These are phyloP conservation scores for Orbilia blumenaviensis DNA, from an alignment of 2,329 filamentous ascomycete species.

Conservation along the genomic window DNA sequence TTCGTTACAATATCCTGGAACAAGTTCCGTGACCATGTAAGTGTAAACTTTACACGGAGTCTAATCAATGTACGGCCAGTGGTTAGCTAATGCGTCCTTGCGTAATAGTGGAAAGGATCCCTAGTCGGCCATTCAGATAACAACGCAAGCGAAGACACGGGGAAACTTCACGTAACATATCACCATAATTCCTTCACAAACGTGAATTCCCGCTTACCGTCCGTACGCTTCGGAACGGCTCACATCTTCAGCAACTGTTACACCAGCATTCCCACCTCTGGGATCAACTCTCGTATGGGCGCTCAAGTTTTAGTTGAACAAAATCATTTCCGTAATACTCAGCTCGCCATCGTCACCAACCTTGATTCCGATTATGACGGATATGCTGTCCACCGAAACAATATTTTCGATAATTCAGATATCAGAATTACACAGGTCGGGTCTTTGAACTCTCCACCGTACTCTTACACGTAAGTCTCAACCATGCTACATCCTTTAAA, in stretches of 20 bases:
- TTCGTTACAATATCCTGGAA: constrained; percentile 65
- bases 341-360: constrained; percentile 61
- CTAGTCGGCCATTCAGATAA: constrained; percentile 70
- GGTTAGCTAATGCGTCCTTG: not conserved
- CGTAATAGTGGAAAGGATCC: constrained; percentile 67
- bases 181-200: constrained; percentile 73
- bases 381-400: constrained; percentile 63
- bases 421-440: constrained; percentile 60
- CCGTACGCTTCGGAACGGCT: constrained; percentile 72
- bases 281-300: constrained; percentile 68
- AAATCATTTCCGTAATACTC: constrained; percentile 62
- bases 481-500: too few relatives aligned
- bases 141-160: constrained; percentile 69
- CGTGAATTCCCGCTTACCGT: constrained; percentile 71
- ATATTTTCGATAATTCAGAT: constrained; percentile 62
- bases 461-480: constrained; percentile 59
- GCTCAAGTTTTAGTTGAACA: constrained; percentile 69
- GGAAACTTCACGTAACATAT: constrained; percentile 72
- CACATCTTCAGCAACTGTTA: constrained; percentile 66
- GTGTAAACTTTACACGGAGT: not conserved
- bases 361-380: constrained; percentile 64
- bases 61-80: not conserved
- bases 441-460: constrained; percentile 59
- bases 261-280: constrained; percentile 60
- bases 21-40: constrained; percentile 39